Evolutionary conservation across 2,329 filamentous ascomycete genomes (phyloP).

Genomic region (Sporothrix humicola): DNA sequence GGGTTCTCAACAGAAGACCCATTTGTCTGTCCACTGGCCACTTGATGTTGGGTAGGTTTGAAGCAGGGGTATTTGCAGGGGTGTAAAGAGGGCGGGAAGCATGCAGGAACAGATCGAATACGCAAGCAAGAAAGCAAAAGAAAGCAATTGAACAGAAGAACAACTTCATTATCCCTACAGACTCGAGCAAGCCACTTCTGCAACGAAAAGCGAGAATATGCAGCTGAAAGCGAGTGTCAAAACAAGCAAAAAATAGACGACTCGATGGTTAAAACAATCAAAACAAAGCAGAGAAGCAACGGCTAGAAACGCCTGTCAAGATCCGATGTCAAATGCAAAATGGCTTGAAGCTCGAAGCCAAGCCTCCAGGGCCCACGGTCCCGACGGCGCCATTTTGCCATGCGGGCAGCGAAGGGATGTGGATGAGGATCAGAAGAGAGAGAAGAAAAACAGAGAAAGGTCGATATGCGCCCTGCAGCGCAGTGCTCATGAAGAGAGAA

Average conservation of each 20-base stretch:
- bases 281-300: neutral
- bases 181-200: neutral
- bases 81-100: constrained; percentile 24
- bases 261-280: neutral
- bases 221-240: neutral
- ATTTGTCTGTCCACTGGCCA: neutral
- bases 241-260: neutral
- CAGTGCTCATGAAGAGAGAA: neutral
- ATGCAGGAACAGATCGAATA: constrained; percentile 12
- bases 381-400: constrained; percentile 17
- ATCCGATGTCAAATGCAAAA: neutral
- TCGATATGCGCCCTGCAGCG: neutral
- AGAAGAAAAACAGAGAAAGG: neutral
- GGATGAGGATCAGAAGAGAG: neutral
- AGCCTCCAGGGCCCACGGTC: neutral
- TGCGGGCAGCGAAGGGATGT: neutral
- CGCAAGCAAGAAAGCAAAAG: neutral
- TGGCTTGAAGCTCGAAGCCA: neutral
- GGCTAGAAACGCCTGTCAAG: neutral
- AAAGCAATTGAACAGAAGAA: neutral
- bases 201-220: neutral
- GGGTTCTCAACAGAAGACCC: too few relatives aligned
- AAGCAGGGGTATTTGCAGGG: constrained; percentile 10
- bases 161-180: neutral
- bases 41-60: neutral